Conservation (phyloP, 2,329 filamentous ascomycete genomes). For the Penicillium sp. region DNA sequence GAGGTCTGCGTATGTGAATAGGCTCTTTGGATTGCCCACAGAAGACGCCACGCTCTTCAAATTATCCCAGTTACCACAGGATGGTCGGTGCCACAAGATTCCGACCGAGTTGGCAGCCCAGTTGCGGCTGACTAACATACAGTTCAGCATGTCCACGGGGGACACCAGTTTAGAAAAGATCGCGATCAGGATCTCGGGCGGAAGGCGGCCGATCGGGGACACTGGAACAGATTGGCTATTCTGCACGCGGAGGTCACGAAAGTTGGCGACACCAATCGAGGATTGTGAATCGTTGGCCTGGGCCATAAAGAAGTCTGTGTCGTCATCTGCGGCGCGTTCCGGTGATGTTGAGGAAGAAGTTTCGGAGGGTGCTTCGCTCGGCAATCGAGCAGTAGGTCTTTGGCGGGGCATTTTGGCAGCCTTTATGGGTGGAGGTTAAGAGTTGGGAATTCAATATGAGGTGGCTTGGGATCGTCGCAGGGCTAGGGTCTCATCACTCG, state of each 20-base stretch:
- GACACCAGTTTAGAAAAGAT: slow-evolving; percentile 83
- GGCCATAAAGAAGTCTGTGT: slow-evolving; percentile 87
- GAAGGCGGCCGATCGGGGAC: slow-evolving; percentile 74
- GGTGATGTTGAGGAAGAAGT: slow-evolving; percentile 49
- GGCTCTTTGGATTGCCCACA: slow-evolving; percentile 69
- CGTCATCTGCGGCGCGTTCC: slow-evolving; percentile 69
- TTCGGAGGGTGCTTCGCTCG: slow-evolving; percentile 43
- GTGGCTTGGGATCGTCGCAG: slow-evolving; percentile 5
- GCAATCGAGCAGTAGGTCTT: slow-evolving; percentile 35
- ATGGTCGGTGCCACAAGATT: slow-evolving; percentile 89
- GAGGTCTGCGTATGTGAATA: slow-evolving; percentile 85
- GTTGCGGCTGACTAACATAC: slow-evolving; percentile 89
- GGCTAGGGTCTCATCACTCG: slow-evolving; percentile 20
- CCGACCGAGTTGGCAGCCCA: slow-evolving; percentile 94
- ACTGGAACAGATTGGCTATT: slow-evolving; percentile 42
- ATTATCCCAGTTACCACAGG: slow-evolving; percentile 83
- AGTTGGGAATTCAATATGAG: not conserved
- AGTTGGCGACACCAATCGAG: slow-evolving; percentile 77
- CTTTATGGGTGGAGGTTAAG: not conserved
- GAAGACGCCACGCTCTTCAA: slow-evolving; percentile 79
- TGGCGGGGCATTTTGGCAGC: slow-evolving; percentile 37
- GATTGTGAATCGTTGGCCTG: slow-evolving; percentile 88
- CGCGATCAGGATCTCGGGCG: slow-evolving; percentile 90
- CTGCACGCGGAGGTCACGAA: slow-evolving; percentile 70
- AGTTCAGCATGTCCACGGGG: slow-evolving; percentile 75